A percentile compares a stretch with the other conserved stretches of the same genome.
Evolutionary conservation across 1,284 basidiomycete genomes (phyloP).

Genomic region (Entoloma clypeatum): DNA sequence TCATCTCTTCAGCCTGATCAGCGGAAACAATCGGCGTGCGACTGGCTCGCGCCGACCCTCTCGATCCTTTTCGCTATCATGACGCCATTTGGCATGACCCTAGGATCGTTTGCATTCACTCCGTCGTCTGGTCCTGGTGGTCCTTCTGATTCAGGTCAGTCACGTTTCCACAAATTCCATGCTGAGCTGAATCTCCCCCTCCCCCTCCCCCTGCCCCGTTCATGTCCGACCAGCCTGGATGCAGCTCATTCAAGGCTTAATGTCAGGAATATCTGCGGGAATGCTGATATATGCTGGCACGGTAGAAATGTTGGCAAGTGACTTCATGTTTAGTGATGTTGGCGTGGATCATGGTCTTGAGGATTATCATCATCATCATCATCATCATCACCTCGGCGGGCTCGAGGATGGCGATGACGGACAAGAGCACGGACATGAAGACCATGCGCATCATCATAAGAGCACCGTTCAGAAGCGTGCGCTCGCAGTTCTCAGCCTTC

Average conservation of each 20-base stretch:
- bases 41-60: constrained; percentile 51
- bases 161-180: not conserved
- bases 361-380: constrained; percentile 27
- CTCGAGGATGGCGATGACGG: constrained; percentile 9
- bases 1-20: not conserved
- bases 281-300: constrained; percentile 76
- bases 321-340: constrained; percentile 66
- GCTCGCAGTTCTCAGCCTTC: constrained; percentile 52
- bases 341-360: constrained; percentile 27
- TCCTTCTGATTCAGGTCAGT: constrained; percentile 22
- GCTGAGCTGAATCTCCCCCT: not conserved
- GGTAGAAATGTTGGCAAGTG: constrained; percentile 78
- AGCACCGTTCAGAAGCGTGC: constrained; percentile 38
- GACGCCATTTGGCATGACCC: constrained; percentile 60
- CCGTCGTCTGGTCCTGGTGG: constrained; percentile 23
- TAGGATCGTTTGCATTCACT: constrained; percentile 50
- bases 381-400: constrained; percentile 16
- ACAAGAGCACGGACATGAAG: constrained; percentile 12
- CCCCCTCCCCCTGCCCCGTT: not conserved
- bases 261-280: constrained; percentile 74
- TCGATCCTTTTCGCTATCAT: constrained; percentile 66
- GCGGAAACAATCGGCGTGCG: constrained; percentile 11
- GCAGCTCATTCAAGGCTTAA: constrained; percentile 58
- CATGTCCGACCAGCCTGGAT: constrained; percentile 36
- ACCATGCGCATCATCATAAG: constrained; percentile 13